These are phyloP conservation scores for Aspergillus ruber DNA, from an alignment of 2,329 filamentous ascomycete genomes.

Conservation along the genomic window DNA sequence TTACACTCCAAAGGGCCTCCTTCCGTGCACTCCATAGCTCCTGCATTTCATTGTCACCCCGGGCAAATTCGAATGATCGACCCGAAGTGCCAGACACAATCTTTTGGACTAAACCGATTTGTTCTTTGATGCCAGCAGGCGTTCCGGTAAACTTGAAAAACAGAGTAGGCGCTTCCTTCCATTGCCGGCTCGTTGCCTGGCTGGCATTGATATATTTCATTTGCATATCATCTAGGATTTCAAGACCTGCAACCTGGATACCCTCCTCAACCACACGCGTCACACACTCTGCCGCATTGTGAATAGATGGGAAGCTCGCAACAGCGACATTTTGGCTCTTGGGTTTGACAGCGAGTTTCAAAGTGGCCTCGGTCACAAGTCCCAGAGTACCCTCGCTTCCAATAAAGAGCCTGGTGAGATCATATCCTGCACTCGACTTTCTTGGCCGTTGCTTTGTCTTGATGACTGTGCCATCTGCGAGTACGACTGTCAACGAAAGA, in stretches of 20 bases:
- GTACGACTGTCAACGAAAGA: constrained; percentile 73
- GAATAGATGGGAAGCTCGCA: constrained; percentile 57
- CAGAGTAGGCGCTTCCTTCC: constrained; percentile 64
- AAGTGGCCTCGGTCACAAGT: constrained; percentile 80
- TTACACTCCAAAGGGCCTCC: constrained; percentile 65
- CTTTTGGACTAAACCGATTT: constrained; percentile 55
- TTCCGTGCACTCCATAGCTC: constrained; percentile 73
- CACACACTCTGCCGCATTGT: constrained; percentile 71
- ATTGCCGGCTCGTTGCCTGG: constrained; percentile 44
- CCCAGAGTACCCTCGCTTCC: constrained; percentile 88
- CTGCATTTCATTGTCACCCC: constrained; percentile 55
- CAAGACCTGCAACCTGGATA: constrained; percentile 81
- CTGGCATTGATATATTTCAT: constrained; percentile 64
- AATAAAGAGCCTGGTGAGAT: constrained; percentile 82
- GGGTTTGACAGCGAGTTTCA: constrained; percentile 79
- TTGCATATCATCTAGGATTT: constrained; percentile 87
- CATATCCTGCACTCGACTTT: constrained; percentile 87
- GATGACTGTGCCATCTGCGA: constrained; percentile 84
- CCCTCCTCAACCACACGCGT: constrained; percentile 72
- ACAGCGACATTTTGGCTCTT: constrained; percentile 76
- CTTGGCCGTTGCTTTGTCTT: constrained; percentile 82
- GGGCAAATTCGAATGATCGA: constrained; percentile 62
- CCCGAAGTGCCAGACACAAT: constrained; percentile 51
- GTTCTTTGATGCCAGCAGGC: constrained; percentile 55
- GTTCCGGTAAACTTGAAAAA: constrained; percentile 73